Conservation (phyloP, 768 basidiomycete genomes). For the Mycena galopus region DNA sequence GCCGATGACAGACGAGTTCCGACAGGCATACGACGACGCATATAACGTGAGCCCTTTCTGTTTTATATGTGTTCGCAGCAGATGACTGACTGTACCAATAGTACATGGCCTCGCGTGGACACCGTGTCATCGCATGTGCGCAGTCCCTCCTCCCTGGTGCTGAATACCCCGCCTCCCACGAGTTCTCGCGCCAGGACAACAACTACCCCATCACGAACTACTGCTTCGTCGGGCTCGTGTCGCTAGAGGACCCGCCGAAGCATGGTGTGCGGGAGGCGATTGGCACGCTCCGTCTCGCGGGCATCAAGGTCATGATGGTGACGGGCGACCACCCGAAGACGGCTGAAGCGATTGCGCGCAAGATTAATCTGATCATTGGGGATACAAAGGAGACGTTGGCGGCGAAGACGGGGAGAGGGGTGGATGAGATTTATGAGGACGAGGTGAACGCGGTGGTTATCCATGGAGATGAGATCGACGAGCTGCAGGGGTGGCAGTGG, state of each 20-base stretch:
- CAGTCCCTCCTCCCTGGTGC: conserved; percentile 66
- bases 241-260: conserved; percentile 79
- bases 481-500: conserved; percentile 79
- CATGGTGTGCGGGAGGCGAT: conserved; percentile 81
- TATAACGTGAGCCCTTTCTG: conserved; percentile 61
- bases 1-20: conserved; percentile 71
- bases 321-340: conserved; percentile 83
- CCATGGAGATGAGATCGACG: conserved; percentile 77
- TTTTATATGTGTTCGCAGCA: neutral
- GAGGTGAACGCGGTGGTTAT: conserved; percentile 76
- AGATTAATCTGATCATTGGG: conserved; percentile 77
- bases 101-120: conserved; percentile 85
- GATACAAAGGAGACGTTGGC: conserved; percentile 74
- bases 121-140: conserved; percentile 81
- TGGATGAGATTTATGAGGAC: conserved; percentile 76
- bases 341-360: conserved; percentile 79
- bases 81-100: conserved; percentile 37
- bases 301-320: conserved; percentile 85
- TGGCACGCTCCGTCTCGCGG: conserved; percentile 76
- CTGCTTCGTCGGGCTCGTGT: conserved; percentile 75
- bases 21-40: conserved; percentile 65
- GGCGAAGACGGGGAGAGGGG: conserved; percentile 64
- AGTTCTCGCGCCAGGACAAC: conserved; percentile 67
- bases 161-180: conserved; percentile 58
- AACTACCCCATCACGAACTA: conserved; percentile 69